phyloP scores from a whole-genome alignment of 441 rosid species.

The Omphalea diandra region DNA sequence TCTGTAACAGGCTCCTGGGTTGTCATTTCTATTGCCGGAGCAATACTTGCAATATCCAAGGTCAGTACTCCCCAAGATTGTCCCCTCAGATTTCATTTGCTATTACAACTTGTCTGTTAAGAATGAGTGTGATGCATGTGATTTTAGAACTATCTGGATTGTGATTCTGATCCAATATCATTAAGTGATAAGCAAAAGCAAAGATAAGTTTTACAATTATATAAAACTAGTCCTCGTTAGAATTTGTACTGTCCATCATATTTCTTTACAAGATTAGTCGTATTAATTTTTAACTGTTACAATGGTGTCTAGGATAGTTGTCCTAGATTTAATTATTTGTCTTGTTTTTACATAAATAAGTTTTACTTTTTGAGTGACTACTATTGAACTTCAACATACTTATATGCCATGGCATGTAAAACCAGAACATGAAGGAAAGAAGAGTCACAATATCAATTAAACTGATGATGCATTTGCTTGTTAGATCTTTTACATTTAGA shows the following conservation, averaged over 20 bases:
- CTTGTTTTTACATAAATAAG: not conserved
- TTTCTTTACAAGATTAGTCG: not conserved
- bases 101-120: not conserved
- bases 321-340: not conserved
- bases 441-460: too few relatives aligned
- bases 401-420: not conserved
- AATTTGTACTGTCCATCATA: not conserved
- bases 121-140: not conserved
- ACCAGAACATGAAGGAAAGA: too few relatives aligned
- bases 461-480: not conserved
- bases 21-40: conserved; percentile 85
- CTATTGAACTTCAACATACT: too few relatives aligned
- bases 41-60: conserved; percentile 89
- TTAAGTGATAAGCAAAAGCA: not conserved
- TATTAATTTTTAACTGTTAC: not conserved
- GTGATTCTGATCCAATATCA: not conserved
- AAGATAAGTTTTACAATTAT: not conserved
- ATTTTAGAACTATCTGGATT: not conserved
- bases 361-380: not conserved
- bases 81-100: conserved; percentile 4
- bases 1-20: conserved; percentile 81
- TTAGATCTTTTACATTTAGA: not conserved
- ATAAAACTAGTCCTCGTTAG: not conserved
- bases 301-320: not conserved
- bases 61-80: conserved; percentile 36